Conservation (phyloP, 2,329 filamentous ascomycete species). For the Bipolaris sorokiniana region DNA sequence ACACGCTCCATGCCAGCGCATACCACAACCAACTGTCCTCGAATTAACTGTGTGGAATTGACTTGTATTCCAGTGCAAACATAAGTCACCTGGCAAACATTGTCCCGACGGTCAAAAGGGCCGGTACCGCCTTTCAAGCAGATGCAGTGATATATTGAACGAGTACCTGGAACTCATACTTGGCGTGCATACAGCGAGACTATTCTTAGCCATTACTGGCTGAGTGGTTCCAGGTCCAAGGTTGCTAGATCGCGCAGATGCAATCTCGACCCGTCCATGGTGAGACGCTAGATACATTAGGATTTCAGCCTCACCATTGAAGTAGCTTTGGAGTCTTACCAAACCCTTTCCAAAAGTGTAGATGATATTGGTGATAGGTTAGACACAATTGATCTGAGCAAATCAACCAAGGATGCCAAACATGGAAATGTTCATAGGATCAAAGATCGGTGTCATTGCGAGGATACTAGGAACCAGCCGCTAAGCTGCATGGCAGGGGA, state of each 20-base stretch:
- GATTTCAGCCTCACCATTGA: slow-evolving; percentile 30
- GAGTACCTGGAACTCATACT: slow-evolving; percentile 1
- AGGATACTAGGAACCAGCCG: slow-evolving; percentile 6
- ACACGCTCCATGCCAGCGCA: not conserved
- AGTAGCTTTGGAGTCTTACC: not conserved
- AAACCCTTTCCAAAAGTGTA: not conserved
- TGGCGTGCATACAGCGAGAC: not conserved
- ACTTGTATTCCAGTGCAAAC: not conserved
- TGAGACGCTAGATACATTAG: slow-evolving; percentile 19
- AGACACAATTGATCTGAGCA: not conserved
- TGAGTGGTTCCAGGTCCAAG: slow-evolving; percentile 15
- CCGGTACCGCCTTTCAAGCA: not conserved
- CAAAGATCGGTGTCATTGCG: not conserved
- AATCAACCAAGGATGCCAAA: not conserved
- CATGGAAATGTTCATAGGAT: not conserved
- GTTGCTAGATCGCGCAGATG: slow-evolving; percentile 7
- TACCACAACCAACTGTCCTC: no score
- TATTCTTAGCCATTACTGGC: slow-evolving; percentile 18
- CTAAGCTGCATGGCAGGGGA: slow-evolving; percentile 21
- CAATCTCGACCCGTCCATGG: slow-evolving; percentile 33
- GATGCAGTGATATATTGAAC: slow-evolving; percentile 15
- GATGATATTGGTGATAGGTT: not conserved
- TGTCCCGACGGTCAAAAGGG: slow-evolving; percentile 3
- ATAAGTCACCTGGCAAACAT: no score
- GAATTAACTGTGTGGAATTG: not conserved